These are phyloP conservation scores for Scalesia atractyloides DNA, from an alignment of 129 eudicot species.

Conservation along the genomic window DNA sequence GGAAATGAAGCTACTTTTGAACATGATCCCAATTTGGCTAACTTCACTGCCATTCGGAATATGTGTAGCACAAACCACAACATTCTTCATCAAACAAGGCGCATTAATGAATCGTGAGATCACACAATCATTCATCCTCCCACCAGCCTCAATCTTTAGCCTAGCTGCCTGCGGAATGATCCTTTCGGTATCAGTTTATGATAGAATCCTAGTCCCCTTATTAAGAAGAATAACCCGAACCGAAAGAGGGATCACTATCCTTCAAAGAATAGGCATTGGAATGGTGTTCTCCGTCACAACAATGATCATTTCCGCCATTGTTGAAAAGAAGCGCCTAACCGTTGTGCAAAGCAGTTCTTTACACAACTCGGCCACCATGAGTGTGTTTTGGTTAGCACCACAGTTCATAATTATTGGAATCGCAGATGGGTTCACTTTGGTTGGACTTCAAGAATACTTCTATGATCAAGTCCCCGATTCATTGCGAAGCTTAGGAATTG, in stretches of 20 bases:
- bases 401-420: conserved; percentile 63
- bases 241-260: conserved; percentile 74
- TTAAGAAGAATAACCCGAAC: conserved; percentile 50
- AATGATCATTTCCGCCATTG: conserved; percentile 64
- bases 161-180: conserved; percentile 70
- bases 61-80: conserved; percentile 62
- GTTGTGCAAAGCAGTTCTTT: conserved; percentile 32
- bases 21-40: conserved; percentile 80
- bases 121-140: conserved; percentile 49
- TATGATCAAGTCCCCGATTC: conserved; percentile 88
- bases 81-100: conserved; percentile 88
- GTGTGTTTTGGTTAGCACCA: conserved; percentile 80
- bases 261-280: conserved; percentile 81
- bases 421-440: conserved; percentile 67
- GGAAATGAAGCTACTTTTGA: conserved; percentile 66
- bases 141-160: conserved; percentile 67
- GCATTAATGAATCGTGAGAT: conserved; percentile 48
- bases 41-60: conserved; percentile 67
- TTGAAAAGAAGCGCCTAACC: conserved; percentile 58
- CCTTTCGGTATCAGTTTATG: conserved; percentile 48
- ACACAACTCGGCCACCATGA: conserved; percentile 48
- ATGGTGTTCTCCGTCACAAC: conserved; percentile 51
- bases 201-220: conserved; percentile 59
- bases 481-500: conserved; percentile 79
- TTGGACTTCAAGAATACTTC: conserved; percentile 83